Evolutionary conservation across 805 yeast genomes (phyloP), one percentile per base, ranked within the genome.

Genomic region (Candida takata): DNA sequence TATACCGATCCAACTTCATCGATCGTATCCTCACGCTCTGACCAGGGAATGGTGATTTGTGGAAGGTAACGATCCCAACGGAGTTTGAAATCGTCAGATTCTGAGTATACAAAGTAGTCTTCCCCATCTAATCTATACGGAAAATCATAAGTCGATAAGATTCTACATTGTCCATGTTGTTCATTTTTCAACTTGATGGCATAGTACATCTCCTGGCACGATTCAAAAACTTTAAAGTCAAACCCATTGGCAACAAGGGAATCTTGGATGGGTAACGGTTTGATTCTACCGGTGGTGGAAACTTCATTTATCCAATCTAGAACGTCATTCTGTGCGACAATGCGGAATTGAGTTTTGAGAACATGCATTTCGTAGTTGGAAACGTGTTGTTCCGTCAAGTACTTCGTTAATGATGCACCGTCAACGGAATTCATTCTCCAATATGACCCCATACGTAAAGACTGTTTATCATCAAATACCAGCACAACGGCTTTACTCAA

Each of bases 1-100:
- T 68, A 68, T 4, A 67, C 72, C 15, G 70, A 64, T 0, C 73
- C 73, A 27, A 67, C 71, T 45, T 67, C 72, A 21, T 65, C 67
- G 28, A 67, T 64, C 1, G 70, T 65, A 30, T 67, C 71, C 0
- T 53, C 51, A 26, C 72, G 45, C 43, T 67, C 72, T 35, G 69
- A 61, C 73, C 73, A 68, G 12, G 72, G 73, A 3, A 54, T 46
- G 4, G 53, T 46, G 8, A 57, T 58, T 12, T 59, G 52, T 6
- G 72, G 73, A 2, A 61, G 43, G 38, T 67, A 67, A 33, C 71
- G 51, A 44, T 67, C 73, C 73, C 73, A 67, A 25, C 70, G 58
- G 13, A 67, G 52, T 35, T 60, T 64, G 45, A 67, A 67, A 3
- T 27, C 32, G 33, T 55, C 58, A 24, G 64, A 67, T 18, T 67